Conservation (phyloP, 208 protist species). For the Phytomonas sp. region DNA sequence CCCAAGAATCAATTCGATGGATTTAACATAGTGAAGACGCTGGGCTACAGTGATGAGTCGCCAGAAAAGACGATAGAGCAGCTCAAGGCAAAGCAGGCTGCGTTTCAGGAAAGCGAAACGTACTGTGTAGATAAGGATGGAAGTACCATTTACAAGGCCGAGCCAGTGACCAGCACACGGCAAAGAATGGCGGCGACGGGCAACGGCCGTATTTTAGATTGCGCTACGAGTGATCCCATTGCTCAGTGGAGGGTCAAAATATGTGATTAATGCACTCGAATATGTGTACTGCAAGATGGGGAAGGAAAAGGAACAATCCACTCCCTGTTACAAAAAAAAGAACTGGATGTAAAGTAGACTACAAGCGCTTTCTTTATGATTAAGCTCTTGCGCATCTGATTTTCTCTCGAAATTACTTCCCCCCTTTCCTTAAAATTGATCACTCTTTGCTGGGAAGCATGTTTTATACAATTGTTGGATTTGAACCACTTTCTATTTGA, state of each 20-base stretch:
- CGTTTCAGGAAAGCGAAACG: constrained; percentile 25
- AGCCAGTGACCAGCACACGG: neutral
- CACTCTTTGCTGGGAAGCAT: no score
- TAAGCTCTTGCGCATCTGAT: no score
- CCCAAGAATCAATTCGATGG: constrained; percentile 85
- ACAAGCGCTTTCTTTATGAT: no score
- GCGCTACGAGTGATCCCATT: constrained; percentile 38
- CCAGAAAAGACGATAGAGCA: constrained; percentile 43
- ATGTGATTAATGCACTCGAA: constrained; percentile 16
- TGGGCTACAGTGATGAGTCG: constrained; percentile 43
- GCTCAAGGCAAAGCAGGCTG: constrained; percentile 42
- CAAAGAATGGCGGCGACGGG: constrained; percentile 7
- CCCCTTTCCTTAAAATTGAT: no score
- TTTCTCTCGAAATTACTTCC: no score
- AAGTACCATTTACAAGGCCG: constrained; percentile 72
- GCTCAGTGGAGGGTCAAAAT: constrained; percentile 57
- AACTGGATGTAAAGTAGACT: no score
- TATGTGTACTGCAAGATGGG: neutral
- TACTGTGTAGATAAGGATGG: constrained; percentile 72
- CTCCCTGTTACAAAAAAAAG: no score
- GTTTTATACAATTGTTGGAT: no score
- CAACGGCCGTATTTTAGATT: constrained; percentile 20
- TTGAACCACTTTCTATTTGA: no score
- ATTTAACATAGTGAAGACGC: constrained; percentile 37
- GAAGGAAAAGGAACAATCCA: no score